These are phyloP conservation scores for Hypomontagnella submonticulosa DNA, from an alignment of 495 filamentous ascomycete genomes.

Conservation along the genomic window DNA sequence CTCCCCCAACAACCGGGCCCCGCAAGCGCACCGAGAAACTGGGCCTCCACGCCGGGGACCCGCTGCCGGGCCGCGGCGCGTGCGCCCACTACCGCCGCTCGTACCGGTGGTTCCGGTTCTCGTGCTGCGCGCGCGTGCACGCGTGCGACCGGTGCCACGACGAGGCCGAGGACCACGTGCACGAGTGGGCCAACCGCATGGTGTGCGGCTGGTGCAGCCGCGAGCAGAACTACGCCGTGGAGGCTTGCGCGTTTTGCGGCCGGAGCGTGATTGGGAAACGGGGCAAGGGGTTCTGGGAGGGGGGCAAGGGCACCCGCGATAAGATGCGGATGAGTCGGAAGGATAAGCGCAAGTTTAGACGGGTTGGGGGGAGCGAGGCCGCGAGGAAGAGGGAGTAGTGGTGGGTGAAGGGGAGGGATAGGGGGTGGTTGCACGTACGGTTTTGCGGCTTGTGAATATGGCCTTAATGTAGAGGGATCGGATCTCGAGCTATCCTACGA, in stretches of 20 bases:
- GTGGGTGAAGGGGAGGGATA: conserved; percentile 1
- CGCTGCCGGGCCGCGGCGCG: conserved; percentile 77
- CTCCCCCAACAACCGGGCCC: conserved; percentile 56
- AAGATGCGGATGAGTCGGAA: conserved; percentile 75
- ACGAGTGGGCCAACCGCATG: conserved; percentile 90
- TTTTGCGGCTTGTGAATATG: no score
- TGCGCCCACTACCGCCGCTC: conserved; percentile 83
- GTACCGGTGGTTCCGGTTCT: conserved; percentile 87
- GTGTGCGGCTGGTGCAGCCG: conserved; percentile 85
- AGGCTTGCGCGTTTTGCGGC: conserved; percentile 82
- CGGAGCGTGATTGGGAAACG: conserved; percentile 71
- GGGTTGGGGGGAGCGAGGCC: conserved; percentile 52
- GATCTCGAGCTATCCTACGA: no score
- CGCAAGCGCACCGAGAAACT: conserved; percentile 75
- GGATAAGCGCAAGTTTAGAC: conserved; percentile 77
- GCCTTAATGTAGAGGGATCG: no score
- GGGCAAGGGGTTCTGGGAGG: conserved; percentile 89
- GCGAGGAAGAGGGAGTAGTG: conserved; percentile 38
- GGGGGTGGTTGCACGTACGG: neutral
- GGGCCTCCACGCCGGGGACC: conserved; percentile 81
- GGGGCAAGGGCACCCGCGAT: conserved; percentile 86
- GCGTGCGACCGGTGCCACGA: conserved; percentile 91
- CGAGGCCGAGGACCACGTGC: conserved; percentile 72
- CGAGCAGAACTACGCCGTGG: conserved; percentile 84
- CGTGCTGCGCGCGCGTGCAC: conserved; percentile 68